These are phyloP conservation scores for Simplicillium aogashimaense DNA, from an alignment of 2,329 filamentous ascomycete species.

Conservation along the genomic window DNA sequence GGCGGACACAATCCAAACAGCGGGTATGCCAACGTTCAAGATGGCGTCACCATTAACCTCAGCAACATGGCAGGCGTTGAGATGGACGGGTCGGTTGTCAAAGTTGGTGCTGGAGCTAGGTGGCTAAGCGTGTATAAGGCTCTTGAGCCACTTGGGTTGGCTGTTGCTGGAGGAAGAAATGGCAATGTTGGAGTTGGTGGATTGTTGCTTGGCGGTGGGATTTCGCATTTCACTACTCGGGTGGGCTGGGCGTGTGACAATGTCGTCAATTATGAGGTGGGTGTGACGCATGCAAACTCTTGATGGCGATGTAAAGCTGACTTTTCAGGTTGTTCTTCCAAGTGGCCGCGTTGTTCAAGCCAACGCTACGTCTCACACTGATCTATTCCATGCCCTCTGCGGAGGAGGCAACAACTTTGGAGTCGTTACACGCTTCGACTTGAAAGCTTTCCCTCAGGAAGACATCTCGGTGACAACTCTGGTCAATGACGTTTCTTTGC, in stretches of 20 bases:
- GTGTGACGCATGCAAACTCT: constrained; percentile 34
- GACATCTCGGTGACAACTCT: too few species aligned
- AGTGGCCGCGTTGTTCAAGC: too few species aligned
- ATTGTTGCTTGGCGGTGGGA: constrained; percentile 42
- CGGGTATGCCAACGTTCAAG: constrained; percentile 38
- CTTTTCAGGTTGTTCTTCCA: too few species aligned
- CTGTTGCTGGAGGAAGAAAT: constrained; percentile 32
- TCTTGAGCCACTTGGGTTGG: constrained; percentile 30
- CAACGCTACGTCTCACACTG: constrained; percentile 28
- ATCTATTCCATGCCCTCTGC: constrained; percentile 42
- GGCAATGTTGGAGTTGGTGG: constrained; percentile 38
- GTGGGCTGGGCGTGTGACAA: constrained; percentile 26
- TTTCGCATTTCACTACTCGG: constrained; percentile 38
- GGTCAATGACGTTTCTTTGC: too few species aligned
- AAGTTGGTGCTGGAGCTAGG: constrained; percentile 33
- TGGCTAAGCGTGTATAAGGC: constrained; percentile 29
- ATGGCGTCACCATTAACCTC: constrained; percentile 20
- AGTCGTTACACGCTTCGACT: constrained; percentile 25
- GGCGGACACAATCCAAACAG: constrained; percentile 49
- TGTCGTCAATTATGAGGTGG: constrained; percentile 38
- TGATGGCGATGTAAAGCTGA: too few species aligned
- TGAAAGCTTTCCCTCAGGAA: too few species aligned
- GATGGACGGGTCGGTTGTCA: constrained; percentile 22
- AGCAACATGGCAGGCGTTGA: constrained; percentile 21
- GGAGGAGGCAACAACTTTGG: constrained; percentile 50